A percentile compares a stretch with the other conserved stretches of the same genome.
Evolutionary conservation across 2,329 filamentous ascomycete genomes (phyloP).

Genomic region (Juglanconis oblonga): DNA sequence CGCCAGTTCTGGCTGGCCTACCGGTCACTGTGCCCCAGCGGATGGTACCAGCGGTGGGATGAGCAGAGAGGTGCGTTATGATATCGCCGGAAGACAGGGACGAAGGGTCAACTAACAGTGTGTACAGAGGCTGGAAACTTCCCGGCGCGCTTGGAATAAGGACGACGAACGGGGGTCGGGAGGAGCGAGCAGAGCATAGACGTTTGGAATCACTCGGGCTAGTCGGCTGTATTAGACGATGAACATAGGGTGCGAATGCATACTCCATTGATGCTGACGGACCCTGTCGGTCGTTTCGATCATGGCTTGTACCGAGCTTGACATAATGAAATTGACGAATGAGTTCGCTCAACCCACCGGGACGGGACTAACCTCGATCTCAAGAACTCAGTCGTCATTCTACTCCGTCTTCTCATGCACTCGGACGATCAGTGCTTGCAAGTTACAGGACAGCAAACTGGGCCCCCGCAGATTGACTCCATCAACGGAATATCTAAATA

Average conservation of each 20-base stretch:
- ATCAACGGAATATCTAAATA: too few species aligned
- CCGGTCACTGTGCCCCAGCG: constrained; percentile 93
- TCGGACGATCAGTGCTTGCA: too few species aligned
- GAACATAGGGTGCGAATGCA: constrained; percentile 23
- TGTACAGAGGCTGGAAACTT: constrained; percentile 63
- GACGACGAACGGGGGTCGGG: not conserved
- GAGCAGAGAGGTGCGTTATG: constrained; percentile 74
- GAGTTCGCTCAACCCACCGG: too few species aligned
- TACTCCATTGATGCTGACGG: constrained; percentile 9
- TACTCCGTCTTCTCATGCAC: too few species aligned
- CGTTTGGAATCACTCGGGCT: constrained; percentile 6
- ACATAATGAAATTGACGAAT: too few species aligned
- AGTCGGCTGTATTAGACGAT: constrained; percentile 17
- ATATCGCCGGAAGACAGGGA: not conserved
- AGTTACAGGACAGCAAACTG: too few species aligned
- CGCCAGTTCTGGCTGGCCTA: constrained; percentile 95
- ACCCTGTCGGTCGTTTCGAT: not conserved
- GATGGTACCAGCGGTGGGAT: constrained; percentile 94
- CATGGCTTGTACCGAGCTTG: not conserved
- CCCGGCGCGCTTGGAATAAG: constrained; percentile 63
- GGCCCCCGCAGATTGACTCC: too few species aligned
- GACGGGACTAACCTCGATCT: too few species aligned
- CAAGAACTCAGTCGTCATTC: too few species aligned
- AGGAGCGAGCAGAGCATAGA: constrained; percentile 9
- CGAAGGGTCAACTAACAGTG: not conserved